Evolutionary conservation across 169 alveolate genomes (phyloP).

Genomic region (Plasmodium fragile): DNA sequence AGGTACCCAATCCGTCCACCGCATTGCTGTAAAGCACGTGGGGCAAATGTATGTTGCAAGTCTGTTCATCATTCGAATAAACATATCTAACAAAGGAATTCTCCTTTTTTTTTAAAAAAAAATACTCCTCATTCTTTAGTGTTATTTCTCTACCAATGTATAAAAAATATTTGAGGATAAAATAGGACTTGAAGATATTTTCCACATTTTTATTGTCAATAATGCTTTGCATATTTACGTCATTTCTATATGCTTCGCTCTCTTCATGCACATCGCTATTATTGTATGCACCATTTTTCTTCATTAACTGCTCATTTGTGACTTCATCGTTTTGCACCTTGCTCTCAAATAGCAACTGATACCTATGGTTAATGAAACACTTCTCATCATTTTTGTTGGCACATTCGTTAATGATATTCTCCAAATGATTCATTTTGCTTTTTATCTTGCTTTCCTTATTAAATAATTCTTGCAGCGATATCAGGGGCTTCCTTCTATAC

Average conservation of each 20-base stretch:
- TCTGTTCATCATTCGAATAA: conserved; percentile 19
- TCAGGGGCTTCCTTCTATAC: conserved; percentile 27
- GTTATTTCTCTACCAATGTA: conserved; percentile 22
- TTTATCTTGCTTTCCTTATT: conserved; percentile 53
- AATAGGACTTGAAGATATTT: conserved; percentile 37
- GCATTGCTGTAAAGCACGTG: conserved; percentile 4
- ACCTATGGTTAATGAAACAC: conserved; percentile 10
- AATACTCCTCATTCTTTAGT: conserved; percentile 44
- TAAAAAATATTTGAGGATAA: conserved; percentile 38
- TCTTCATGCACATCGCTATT: background rate
- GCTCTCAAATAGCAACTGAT: background rate
- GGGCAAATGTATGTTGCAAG: background rate
- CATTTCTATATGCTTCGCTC: background rate
- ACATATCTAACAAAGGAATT: conserved; percentile 20
- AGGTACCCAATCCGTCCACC: background rate
- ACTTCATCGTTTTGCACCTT: background rate
- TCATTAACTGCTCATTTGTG: background rate
- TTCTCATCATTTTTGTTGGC: conserved; percentile 19
- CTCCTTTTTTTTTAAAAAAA: conserved; percentile 28
- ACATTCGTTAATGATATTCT: conserved; percentile 29
- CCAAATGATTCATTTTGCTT: conserved; percentile 23
- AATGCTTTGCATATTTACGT: conserved; percentile 28
- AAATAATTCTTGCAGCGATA: background rate
- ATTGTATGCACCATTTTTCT: background rate
- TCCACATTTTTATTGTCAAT: conserved; percentile 43